Percentiles rank a stretch among this genome's conserved stretches.
These are phyloP conservation scores for Chrysoporthe austroafricana DNA, from an alignment of 2,329 filamentous ascomycete genomes.

Conservation along the genomic window DNA sequence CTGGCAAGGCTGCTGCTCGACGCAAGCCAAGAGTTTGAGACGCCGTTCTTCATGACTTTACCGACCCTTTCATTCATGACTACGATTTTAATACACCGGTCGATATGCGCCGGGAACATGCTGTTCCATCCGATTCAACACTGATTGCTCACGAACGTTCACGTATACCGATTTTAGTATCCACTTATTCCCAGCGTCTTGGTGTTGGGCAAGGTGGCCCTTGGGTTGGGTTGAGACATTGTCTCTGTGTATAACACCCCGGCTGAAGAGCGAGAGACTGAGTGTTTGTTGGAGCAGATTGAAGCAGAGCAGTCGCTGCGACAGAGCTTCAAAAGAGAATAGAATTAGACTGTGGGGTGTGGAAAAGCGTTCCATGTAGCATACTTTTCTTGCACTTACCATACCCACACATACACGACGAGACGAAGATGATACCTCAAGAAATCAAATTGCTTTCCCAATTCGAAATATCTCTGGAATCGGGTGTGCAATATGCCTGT, in stretches of 20 bases:
- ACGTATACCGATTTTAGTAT: constrained; percentile 5
- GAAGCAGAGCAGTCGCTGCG: not conserved
- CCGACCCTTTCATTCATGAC: not conserved
- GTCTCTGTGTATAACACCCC: constrained; percentile 2
- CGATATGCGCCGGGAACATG: not conserved
- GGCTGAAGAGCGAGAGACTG: not conserved
- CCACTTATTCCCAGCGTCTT: not conserved
- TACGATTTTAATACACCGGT: constrained; percentile 8
- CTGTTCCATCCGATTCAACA: not conserved
- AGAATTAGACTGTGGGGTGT: constrained; percentile 6
- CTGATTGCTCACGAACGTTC: constrained; percentile 3
- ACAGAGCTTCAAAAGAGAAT: not conserved
- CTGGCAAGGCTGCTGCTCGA: constrained; percentile 33
- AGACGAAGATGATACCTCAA: constrained; percentile 23
- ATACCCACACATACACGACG: constrained; percentile 15
- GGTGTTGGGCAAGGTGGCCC: constrained; percentile 3
- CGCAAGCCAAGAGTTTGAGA: constrained; percentile 23
- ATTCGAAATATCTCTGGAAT: not conserved
- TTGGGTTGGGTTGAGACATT: not conserved
- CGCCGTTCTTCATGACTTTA: not conserved
- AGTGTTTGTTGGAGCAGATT: not conserved
- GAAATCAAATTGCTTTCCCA: not conserved
- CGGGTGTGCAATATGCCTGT: not conserved
- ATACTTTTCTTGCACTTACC: constrained; percentile 7
- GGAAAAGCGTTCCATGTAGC: constrained; percentile 8